Evolutionary conservation across 495 filamentous ascomycete genomes (phyloP), one percentile per base, ranked within the genome.

Genomic region (Xylaria scruposa): DNA sequence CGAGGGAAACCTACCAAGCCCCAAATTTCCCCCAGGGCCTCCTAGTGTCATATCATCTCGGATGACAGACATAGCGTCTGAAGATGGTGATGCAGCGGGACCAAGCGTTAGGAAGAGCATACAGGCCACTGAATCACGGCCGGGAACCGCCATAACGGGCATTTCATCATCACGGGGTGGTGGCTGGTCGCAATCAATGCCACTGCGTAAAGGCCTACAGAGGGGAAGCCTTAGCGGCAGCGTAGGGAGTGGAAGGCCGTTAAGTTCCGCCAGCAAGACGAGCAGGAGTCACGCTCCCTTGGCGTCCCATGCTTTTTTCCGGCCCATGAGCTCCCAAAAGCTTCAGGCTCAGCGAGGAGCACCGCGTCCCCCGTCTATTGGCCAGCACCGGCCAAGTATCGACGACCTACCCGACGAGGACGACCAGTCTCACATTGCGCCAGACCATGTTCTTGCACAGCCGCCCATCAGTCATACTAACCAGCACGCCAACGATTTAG

Each of bases 271-370:
- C 3, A 94, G 92, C 78, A 88, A 90, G 76, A 95, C 87, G 3
- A 94, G 92, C 78, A 88, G 90, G 76, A 95, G 92, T 21, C 96
- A 99, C 84, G 95, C 97, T 46, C 95, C 96, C 9, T 83, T 99
- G 38, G 90, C 94, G 9, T 94, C 94, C 17, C 91, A 95, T 73
- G 95, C 92, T 24, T 98, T 99, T 81, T 97, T 97, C 75, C 91
- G 91, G 10, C 96, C 96, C 21, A 97, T 99, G 96, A 98, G 94
- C 82, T 97, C 94, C 29, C 95, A 98, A 80, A 90, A 93, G 78
- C 85, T 98, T 61, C 96, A 99, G 81, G 95, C 94, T 64, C 97
- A 98, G 79, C 86, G 96, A 77, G 90, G 90, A 59, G 85, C 87
- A 24, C 72, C 81, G 15, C 78, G 85, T 44, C 81, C 84, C 10